Evolutionary conservation across 2,329 filamentous ascomycete genomes (phyloP).

Genomic region (Elsinoe perseae): DNA sequence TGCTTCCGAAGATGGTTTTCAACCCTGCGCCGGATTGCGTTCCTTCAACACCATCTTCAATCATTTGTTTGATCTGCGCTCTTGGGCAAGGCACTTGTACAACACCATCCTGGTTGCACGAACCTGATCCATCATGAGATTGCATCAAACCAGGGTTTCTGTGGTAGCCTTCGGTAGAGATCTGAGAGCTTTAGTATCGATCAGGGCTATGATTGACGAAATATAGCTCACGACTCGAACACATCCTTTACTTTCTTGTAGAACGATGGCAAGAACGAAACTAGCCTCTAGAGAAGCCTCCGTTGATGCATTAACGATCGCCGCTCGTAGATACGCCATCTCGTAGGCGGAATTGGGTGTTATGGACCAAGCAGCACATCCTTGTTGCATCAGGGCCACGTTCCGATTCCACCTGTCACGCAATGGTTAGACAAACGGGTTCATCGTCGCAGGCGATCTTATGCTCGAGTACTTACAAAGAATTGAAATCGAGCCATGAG

Average conservation of each 20-base stretch:
- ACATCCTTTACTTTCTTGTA: slow-evolving; percentile 42
- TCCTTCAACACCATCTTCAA: slow-evolving; percentile 38
- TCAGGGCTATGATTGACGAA: slow-evolving; percentile 34
- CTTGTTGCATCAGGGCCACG: background rate
- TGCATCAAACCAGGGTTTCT: slow-evolving; percentile 33
- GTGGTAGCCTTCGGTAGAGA: slow-evolving; percentile 23
- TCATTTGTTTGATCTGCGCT: slow-evolving; percentile 35
- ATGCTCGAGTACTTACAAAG: background rate
- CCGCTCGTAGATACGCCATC: slow-evolving; percentile 31
- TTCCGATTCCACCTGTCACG: slow-evolving; percentile 24
- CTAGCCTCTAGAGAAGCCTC: slow-evolving; percentile 32
- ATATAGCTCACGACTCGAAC: slow-evolving; percentile 38
- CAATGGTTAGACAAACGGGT: background rate
- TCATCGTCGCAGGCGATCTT: background rate
- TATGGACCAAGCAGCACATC: slow-evolving; percentile 20
- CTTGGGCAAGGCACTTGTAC: slow-evolving; percentile 35
- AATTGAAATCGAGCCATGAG: background rate
- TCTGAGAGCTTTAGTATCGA: background rate
- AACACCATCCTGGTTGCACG: slow-evolving; percentile 30
- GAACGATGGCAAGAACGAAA: slow-evolving; percentile 38
- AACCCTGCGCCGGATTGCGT: slow-evolving; percentile 39
- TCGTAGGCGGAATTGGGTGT: slow-evolving; percentile 35
- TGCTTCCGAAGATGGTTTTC: too few species aligned
- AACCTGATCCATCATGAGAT: slow-evolving; percentile 34
- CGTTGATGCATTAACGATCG: slow-evolving; percentile 28